phyloP scores from a whole-genome alignment of 2,329 filamentous ascomycete species.

The Talaromyces marneffei region DNA sequence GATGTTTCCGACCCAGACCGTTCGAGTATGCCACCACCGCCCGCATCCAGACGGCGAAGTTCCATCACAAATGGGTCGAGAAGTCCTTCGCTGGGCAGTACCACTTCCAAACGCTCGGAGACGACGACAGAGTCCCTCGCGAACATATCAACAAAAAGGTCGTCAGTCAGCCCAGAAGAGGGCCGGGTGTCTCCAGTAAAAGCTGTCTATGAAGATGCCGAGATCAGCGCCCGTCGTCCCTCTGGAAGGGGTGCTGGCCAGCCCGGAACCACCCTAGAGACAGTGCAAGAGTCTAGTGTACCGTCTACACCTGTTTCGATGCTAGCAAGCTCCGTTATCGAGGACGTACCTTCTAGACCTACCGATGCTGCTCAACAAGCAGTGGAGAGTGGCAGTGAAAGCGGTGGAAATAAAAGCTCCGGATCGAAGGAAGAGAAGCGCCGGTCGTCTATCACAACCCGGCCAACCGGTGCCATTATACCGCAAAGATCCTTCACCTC shows the following conservation, averaged over 20 bases:
- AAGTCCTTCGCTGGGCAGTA: constrained; percentile 3
- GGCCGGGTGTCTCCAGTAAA: constrained; percentile 22
- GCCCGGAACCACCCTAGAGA: constrained; percentile 66
- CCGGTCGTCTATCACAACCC: constrained; percentile 34
- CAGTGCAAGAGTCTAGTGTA: constrained; percentile 83
- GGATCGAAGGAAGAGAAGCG: constrained; percentile 33
- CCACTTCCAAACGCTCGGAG: constrained; percentile 21
- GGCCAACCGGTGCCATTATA: constrained; percentile 49
- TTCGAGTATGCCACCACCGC: constrained; percentile 37
- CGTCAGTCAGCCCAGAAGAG: constrained; percentile 20
- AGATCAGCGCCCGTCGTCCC: constrained; percentile 46
- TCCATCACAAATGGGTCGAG: constrained; percentile 12
- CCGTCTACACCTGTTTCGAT: constrained; percentile 59
- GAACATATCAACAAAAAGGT: constrained; percentile 34
- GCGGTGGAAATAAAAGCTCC: constrained; percentile 40
- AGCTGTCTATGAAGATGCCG: constrained; percentile 41
- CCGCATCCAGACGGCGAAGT: constrained; percentile 16
- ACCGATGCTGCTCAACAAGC: constrained; percentile 42
- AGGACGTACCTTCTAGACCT: constrained; percentile 32
- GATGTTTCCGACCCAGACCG: constrained; percentile 63
- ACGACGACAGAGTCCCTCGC: constrained; percentile 21
- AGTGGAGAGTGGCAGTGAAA: constrained; percentile 56
- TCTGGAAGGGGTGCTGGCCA: constrained; percentile 56
- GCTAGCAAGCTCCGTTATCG: constrained; percentile 34
- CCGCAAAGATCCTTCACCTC: constrained; percentile 64